Percentiles rank a stretch among this genome's conserved stretches.
These are phyloP conservation scores for Pythium phragmiticola DNA, from an alignment of 352 stramenopile species.

Conservation along the genomic window DNA sequence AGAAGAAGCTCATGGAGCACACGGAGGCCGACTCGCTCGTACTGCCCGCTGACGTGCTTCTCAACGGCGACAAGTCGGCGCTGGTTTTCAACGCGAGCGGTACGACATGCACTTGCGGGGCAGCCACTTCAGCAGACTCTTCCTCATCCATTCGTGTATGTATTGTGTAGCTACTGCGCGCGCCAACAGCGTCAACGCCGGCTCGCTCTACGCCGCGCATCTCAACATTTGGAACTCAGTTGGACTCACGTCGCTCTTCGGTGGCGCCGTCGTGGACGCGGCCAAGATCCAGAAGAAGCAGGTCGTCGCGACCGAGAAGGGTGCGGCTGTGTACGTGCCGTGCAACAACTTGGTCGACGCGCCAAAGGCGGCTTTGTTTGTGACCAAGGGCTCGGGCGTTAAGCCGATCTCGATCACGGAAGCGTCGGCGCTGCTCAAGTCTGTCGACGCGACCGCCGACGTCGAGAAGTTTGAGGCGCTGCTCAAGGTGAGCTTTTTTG, in stretches of 20 bases:
- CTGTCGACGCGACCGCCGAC: conserved; percentile 46
- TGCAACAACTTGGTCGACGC: conserved; percentile 79
- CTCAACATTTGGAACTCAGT: conserved; percentile 69
- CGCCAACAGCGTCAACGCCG: conserved; percentile 60
- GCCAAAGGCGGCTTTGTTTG: conserved; percentile 60
- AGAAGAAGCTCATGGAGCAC: conserved; percentile 69
- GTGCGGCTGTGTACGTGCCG: conserved; percentile 59
- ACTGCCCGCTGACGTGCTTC: conserved; percentile 49
- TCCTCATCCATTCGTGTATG: background rate
- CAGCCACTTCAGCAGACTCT: background rate
- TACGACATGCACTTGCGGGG: conserved; percentile 8
- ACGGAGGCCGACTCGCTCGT: conserved; percentile 54
- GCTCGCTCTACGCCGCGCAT: conserved; percentile 64
- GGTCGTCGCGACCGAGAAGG: conserved; percentile 43
- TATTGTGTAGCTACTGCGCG: conserved; percentile 35
- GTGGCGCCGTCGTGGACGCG: conserved; percentile 59
- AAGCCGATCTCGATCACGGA: conserved; percentile 64
- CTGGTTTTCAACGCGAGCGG: conserved; percentile 69
- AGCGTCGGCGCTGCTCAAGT: conserved; percentile 44
- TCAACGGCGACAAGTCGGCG: conserved; percentile 63
- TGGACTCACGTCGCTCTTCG: conserved; percentile 70
- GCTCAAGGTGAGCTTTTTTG: conserved; percentile 35
- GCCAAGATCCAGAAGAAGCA: conserved; percentile 61
- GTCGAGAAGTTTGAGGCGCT: conserved; percentile 64
- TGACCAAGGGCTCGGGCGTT: conserved; percentile 55